Conservation (phyloP, 176 grass and related monocot species). For the Canna indica region DNA sequence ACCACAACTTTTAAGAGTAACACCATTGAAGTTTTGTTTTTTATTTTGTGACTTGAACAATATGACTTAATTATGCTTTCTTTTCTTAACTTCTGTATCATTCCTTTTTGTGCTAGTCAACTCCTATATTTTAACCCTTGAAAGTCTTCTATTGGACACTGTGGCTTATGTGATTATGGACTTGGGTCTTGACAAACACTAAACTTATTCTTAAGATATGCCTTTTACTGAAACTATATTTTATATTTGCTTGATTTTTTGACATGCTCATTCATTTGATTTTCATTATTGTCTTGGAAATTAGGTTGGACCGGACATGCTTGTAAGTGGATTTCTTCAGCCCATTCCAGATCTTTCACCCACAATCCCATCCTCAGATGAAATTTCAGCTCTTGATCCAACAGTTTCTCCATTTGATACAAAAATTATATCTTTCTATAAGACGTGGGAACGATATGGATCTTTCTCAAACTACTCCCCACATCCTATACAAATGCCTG, state of each 20-base stretch:
- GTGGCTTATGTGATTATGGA: background rate
- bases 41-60: background rate
- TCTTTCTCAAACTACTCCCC: slow-evolving; percentile 97
- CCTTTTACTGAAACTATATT: background rate
- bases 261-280: background rate
- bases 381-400: slow-evolving; percentile 61
- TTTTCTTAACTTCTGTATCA: background rate
- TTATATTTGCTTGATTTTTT: background rate
- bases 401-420: slow-evolving; percentile 77
- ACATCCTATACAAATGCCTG: slow-evolving; percentile 51
- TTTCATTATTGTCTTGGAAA: background rate
- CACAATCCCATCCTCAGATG: slow-evolving; percentile 65
- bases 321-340: slow-evolving; percentile 83
- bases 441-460: slow-evolving; percentile 91
- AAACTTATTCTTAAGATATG: background rate
- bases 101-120: background rate
- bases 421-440: slow-evolving; percentile 92
- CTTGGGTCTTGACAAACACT: background rate
- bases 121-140: background rate
- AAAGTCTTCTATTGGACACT: background rate
- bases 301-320: slow-evolving; percentile 88
- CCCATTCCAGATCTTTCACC: slow-evolving; percentile 89
- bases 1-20: too few species aligned
- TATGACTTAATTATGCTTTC: background rate
- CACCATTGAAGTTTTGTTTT: background rate